Percentiles rank a stretch among this genome's conserved stretches.
These are phyloP conservation scores for Acanthamoeba royreba DNA, from an alignment of 208 protist species.

Conservation along the genomic window DNA sequence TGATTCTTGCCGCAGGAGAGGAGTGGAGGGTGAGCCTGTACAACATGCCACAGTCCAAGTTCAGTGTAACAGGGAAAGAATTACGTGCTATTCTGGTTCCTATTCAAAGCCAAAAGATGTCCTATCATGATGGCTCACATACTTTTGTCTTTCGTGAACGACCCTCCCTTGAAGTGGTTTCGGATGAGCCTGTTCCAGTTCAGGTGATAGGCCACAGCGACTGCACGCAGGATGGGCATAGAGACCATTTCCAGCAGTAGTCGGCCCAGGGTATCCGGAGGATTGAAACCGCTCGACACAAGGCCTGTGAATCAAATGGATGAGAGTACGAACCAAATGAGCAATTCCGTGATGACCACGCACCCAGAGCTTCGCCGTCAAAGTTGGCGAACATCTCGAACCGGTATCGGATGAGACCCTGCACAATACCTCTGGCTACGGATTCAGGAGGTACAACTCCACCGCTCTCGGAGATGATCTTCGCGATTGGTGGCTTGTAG, in stretches of 20 bases:
- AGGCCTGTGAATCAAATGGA: neutral
- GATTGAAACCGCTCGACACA: neutral
- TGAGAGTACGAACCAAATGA: too few relatives aligned
- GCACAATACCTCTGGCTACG: neutral
- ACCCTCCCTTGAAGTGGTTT: neutral
- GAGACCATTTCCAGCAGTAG: constrained; percentile 22
- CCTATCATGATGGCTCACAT: too few relatives aligned
- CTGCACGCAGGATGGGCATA: neutral
- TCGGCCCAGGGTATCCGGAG: neutral
- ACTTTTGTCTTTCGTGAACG: too few relatives aligned
- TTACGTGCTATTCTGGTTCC: too few relatives aligned
- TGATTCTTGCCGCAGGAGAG: too few relatives aligned
- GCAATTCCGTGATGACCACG: too few relatives aligned
- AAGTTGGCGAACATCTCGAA: constrained; percentile 40
- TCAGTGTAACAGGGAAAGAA: too few relatives aligned
- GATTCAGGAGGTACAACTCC: neutral
- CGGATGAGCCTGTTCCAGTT: constrained; percentile 12
- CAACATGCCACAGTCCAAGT: too few relatives aligned
- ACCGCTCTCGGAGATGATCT: constrained; percentile 39
- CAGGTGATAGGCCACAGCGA: neutral
- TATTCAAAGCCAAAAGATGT: too few relatives aligned
- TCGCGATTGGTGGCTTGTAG: constrained; percentile 51
- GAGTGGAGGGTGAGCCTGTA: too few relatives aligned
- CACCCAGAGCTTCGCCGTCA: constrained; percentile 14
- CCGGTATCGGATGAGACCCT: neutral